Base-by-base conservation (phyloP, 2,329 filamentous ascomycete species). In the Talaromyces sp. region DNA sequence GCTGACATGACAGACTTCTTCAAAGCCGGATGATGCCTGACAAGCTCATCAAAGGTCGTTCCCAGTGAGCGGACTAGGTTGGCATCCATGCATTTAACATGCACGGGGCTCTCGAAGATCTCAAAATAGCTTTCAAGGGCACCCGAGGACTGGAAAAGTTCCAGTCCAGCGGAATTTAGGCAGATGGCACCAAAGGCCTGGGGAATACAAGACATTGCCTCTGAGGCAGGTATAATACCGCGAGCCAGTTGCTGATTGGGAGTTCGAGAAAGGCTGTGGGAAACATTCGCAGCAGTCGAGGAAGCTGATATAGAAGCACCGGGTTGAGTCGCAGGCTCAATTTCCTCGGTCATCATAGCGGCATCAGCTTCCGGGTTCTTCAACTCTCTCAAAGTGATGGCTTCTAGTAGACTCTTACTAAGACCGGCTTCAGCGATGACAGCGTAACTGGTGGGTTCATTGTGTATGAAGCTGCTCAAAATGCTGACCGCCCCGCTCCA, bases 401-500 rank as follows among this genome's bases (percentile, higher is more conserved):
- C 87, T 74, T 93, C 88, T 14, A 99, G 82, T 63, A 97, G 89
- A 58, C 88, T 91, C 72, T 89, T 89, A 70, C 95, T 93, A 69
- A 99, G 84, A 23, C 92, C 92, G 58, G 95, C 93, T 77, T 99
- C 95, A 14, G 91, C 92, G 67, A 99, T 95, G 25, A 96, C 92
- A 31, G 92, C 89, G 74, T 96, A 99, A 75, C 95, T 99, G 0
- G 95, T 99, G 0, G 95, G 95, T 71, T 99, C 95, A 72, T 98
- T 97, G 77, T 99, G 96, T 70, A 99, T 96, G 76, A 99, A 99
- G 69, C 92, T 93, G 72, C 91, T 95, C 58, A 99, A 81, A 62
- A 97, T 93, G 61, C 89, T 93, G 65, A 96, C 91, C 6, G 92
- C 90, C 73, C 93, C 93, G 56, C 92, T 96, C 95, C 95, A 99